Percentiles rank a stretch among this genome's conserved stretches.
phyloP scores from a whole-genome alignment of 2,329 filamentous ascomycete species.

The Aspergillus novofumigatus region DNA sequence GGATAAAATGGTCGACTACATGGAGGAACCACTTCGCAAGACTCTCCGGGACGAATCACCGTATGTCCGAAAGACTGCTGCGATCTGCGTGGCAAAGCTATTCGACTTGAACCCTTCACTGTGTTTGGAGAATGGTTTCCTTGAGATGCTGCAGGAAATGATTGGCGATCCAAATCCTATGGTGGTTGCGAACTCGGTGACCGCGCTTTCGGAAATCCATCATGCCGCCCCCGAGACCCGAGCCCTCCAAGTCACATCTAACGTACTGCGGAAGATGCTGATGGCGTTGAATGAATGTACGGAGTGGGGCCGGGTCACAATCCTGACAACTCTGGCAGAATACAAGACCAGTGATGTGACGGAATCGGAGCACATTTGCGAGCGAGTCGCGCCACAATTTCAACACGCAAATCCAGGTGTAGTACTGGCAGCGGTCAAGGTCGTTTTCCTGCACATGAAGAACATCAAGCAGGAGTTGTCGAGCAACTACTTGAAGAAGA shows the following conservation, averaged over 20 bases:
- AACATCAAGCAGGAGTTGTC: conserved; percentile 72
- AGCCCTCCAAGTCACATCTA: conserved; percentile 75
- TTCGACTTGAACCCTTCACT: conserved; percentile 90
- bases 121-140: conserved; percentile 94
- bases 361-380: conserved; percentile 97
- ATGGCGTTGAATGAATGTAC: conserved; percentile 98
- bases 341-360: conserved; percentile 85
- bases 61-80: conserved; percentile 96
- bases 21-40: conserved; percentile 96
- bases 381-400: conserved; percentile 92
- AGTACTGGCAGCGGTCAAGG: conserved; percentile 94
- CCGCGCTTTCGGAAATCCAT: conserved; percentile 84
- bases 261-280: conserved; percentile 87
- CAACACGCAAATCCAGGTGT: conserved; percentile 98
- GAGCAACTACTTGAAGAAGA: conserved; percentile 91
- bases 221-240: conserved; percentile 88
- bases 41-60: conserved; percentile 95
- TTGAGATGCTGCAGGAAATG: conserved; percentile 89
- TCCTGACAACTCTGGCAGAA: conserved; percentile 81
- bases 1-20: conserved; percentile 99
- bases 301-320: conserved; percentile 95
- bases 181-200: conserved; percentile 97
- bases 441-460: conserved; percentile 95
- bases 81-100: conserved; percentile 95
- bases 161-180: conserved; percentile 98